A percentile compares a stretch with the other conserved stretches of the same genome.
These are phyloP conservation scores for Alnus glutinosa DNA, from an alignment of 306 rosid species.

Conservation along the genomic window DNA sequence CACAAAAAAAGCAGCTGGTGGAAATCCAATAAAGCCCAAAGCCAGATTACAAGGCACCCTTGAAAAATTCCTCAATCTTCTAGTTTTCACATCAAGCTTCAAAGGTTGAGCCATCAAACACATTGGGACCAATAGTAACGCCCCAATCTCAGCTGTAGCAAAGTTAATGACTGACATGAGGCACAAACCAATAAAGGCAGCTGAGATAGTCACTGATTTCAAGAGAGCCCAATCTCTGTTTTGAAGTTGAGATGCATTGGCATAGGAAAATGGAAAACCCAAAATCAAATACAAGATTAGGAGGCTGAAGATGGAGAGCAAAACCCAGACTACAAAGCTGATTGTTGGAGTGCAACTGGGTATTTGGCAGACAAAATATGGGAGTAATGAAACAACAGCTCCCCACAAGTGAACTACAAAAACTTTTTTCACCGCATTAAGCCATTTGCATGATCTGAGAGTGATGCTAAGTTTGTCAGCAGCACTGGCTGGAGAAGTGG, in stretches of 20 bases:
- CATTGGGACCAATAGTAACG: constrained; percentile 71
- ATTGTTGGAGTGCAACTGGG: constrained; percentile 51
- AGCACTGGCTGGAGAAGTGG: constrained; percentile 33
- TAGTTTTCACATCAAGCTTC: constrained; percentile 53
- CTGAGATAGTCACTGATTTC: constrained; percentile 80
- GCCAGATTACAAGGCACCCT: constrained; percentile 65
- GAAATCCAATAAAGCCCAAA: constrained; percentile 67
- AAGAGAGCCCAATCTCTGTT: constrained; percentile 69
- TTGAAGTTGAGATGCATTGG: constrained; percentile 40
- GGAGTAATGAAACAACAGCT: constrained; percentile 68
- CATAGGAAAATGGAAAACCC: constrained; percentile 52
- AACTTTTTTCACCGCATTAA: constrained; percentile 71
- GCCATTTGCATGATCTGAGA: constrained; percentile 77
- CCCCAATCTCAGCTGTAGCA: constrained; percentile 90
- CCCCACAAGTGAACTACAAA: constrained; percentile 81
- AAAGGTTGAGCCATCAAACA: constrained; percentile 83
- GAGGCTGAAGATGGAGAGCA: constrained; percentile 57
- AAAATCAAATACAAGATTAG: constrained; percentile 45
- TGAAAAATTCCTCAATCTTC: constrained; percentile 44
- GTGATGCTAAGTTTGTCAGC: constrained; percentile 37
- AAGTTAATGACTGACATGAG: constrained; percentile 93
- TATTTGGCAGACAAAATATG: constrained; percentile 62
- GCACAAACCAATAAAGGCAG: constrained; percentile 74
- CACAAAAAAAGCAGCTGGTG: constrained; percentile 59
- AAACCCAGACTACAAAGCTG: constrained; percentile 58